These are phyloP conservation scores for Colletotrichum lentis DNA, from an alignment of 2,329 filamentous ascomycete species.

Conservation along the genomic window DNA sequence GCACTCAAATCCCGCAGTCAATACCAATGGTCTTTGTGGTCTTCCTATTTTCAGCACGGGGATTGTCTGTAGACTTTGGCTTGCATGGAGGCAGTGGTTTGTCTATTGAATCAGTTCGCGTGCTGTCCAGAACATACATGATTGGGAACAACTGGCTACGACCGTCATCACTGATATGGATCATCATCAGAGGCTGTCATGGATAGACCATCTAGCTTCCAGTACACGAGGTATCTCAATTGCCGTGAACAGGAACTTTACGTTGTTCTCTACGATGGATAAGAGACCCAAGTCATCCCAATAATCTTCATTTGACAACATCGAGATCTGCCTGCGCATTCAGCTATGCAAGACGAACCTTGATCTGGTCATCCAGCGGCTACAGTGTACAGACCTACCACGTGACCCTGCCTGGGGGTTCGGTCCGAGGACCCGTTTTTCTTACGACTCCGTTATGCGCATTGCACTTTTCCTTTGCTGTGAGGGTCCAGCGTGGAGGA, in stretches of 20 bases:
- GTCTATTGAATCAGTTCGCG: neutral
- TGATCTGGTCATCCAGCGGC: neutral
- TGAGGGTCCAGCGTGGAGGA: neutral
- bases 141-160: too few species aligned
- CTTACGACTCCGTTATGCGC: too few species aligned
- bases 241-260: neutral
- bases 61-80: too few species aligned
- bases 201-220: neutral
- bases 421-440: neutral
- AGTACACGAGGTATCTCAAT: neutral
- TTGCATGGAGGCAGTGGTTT: neutral
- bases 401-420: neutral
- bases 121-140: too few species aligned
- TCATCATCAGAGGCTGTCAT: too few species aligned
- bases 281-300: neutral
- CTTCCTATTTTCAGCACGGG: too few species aligned
- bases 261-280: too few species aligned
- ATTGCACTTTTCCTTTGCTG: neutral
- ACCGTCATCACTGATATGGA: rapidly evolving
- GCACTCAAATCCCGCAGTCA: too few species aligned
- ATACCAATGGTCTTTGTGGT: too few species aligned
- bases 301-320: neutral
- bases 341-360: neutral
- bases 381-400: neutral
- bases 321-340: neutral